Percentiles rank a stretch among this genome's conserved stretches.
Conservation (phyloP, 352 stramenopile species). For the Globisporangium cederbergense region DNA sequence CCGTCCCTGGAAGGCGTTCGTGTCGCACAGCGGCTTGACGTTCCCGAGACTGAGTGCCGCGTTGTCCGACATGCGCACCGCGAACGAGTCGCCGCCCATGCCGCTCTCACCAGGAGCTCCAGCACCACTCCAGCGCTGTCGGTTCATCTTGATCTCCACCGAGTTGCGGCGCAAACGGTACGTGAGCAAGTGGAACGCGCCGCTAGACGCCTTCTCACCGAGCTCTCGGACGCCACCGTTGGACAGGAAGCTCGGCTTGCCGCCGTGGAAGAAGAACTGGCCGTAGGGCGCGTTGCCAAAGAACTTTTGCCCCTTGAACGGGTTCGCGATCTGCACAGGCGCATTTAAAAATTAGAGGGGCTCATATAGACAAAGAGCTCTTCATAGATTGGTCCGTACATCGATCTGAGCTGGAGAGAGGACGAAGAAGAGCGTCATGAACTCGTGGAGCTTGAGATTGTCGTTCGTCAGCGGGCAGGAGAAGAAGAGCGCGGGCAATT, state of each 20-base stretch:
- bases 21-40: conserved; percentile 46
- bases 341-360: neutral
- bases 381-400: conserved; percentile 20
- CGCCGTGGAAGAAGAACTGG: conserved; percentile 57
- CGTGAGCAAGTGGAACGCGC: conserved; percentile 31
- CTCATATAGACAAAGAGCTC: neutral
- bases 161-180: conserved; percentile 44
- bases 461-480: conserved; percentile 42
- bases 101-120: conserved; percentile 2
- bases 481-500: conserved; percentile 40
- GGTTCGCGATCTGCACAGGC: conserved; percentile 20
- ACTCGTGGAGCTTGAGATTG: conserved; percentile 34
- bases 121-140: conserved; percentile 21
- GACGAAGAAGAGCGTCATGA: conserved; percentile 69
- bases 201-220: conserved; percentile 16
- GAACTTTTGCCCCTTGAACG: conserved; percentile 55
- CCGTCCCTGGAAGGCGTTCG: conserved; percentile 52
- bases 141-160: conserved; percentile 48
- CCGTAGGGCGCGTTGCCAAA: conserved; percentile 68
- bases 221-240: conserved; percentile 41
- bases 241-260: conserved; percentile 54
- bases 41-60: conserved; percentile 50
- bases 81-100: conserved; percentile 13
- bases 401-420: conserved; percentile 41
- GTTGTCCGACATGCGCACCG: conserved; percentile 42